A percentile compares a stretch with the other conserved stretches of the same genome.
phyloP scores from a whole-genome alignment of 2,329 filamentous ascomycete genomes.

The Clonostachys chloroleuca region DNA sequence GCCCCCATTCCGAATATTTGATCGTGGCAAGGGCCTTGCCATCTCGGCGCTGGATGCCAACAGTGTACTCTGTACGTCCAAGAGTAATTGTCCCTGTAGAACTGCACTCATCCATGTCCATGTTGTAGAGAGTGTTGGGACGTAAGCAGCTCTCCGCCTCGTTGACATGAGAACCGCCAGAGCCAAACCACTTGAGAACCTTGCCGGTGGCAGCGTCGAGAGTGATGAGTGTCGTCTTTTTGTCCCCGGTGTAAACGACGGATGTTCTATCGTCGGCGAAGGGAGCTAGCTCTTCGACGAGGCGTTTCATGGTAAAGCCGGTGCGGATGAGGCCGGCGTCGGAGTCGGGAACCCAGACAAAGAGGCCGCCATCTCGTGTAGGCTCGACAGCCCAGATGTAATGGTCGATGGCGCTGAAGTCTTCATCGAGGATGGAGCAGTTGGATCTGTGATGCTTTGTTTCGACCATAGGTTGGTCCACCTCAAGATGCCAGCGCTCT shows the following conservation, averaged over 20 bases:
- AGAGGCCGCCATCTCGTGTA: slow-evolving; percentile 79
- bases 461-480: slow-evolving; percentile 85
- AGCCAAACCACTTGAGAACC: slow-evolving; percentile 80
- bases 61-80: slow-evolving; percentile 83
- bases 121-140: slow-evolving; percentile 61
- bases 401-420: slow-evolving; percentile 68
- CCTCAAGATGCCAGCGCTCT: slow-evolving; percentile 79
- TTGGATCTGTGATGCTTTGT: slow-evolving; percentile 77
- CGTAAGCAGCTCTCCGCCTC: slow-evolving; percentile 72
- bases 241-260: slow-evolving; percentile 86
- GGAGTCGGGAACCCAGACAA: slow-evolving; percentile 70
- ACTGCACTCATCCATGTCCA: slow-evolving; percentile 71
- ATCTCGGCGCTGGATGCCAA: slow-evolving; percentile 74
- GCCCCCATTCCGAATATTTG: slow-evolving; percentile 90
- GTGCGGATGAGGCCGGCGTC: slow-evolving; percentile 59
- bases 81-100: slow-evolving; percentile 77
- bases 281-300: slow-evolving; percentile 80
- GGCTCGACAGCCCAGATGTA: slow-evolving; percentile 96
- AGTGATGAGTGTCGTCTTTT: slow-evolving; percentile 85
- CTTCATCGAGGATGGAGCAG: slow-evolving; percentile 53
- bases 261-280: slow-evolving; percentile 71
- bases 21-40: slow-evolving; percentile 80
- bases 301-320: slow-evolving; percentile 73
- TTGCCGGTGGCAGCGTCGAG: slow-evolving; percentile 82
- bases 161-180: slow-evolving; percentile 62